Base-by-base conservation (phyloP, 2,329 filamentous ascomycete genomes). In the Cryphonectria parasitica region DNA sequence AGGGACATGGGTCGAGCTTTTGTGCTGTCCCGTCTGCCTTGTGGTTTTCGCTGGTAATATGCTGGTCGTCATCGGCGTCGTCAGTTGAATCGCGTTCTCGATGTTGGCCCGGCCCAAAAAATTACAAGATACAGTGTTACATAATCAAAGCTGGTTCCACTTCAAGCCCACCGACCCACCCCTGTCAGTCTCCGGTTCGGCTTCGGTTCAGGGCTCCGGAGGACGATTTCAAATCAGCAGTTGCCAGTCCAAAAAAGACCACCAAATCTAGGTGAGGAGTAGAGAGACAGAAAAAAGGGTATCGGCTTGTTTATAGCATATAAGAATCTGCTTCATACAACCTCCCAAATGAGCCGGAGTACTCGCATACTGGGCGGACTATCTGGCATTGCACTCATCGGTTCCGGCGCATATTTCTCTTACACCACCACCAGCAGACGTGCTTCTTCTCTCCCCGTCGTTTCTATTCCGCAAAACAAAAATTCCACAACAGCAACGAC, bases 341-440 rank as follows among this genome's bases (percentile, higher is more conserved):
- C 72, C 15, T 15, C 56, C 41, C 58, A 67, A 25, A 73, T 73
- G 72, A 67, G 39, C 65, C 65, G 28, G 39, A 62, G 45, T 34
- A 70, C 62, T n/a, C 69, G 71, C n/a, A 72, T 71, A 62, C 65
- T 75, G 31, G 70, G 76, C 39, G 63, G 69, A 43, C 66, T 75
- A 36, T 75, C 73, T 64, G 68, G 73, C 63, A 52, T 76, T 31
- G 73, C 71, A 65, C 58, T 76, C 52, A 52, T 77, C 69, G 73
- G 73, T 63, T 74, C 75, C 64, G 75, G 75, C 45, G 73, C 71
- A 71, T 77, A 75, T 65, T 67, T 72, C 64, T 74, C 69, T 71
- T 66, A 73, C 19, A 72, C 28, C 25, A 52, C 31, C 41, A 52
- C 49, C 22, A 36, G 17, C 41, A 64, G 61, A 31, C 61, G 61